Conservation (phyloP, 225 moss, liverwort and hornwort genomes). For the Ulota crispa region DNA sequence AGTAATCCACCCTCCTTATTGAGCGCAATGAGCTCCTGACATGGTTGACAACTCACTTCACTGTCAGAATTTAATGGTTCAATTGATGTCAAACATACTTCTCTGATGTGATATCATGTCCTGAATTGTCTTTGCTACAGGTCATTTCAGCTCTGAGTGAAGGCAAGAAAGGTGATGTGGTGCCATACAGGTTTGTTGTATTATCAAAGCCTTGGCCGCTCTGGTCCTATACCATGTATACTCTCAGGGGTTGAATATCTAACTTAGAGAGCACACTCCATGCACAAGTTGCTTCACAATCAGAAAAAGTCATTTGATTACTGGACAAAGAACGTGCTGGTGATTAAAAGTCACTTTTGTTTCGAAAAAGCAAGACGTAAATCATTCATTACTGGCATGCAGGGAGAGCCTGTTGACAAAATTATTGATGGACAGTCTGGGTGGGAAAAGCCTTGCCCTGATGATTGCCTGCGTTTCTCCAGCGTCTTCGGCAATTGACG, state of each 20-base stretch:
- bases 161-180: constrained; percentile 93
- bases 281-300: not conserved
- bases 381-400: constrained; percentile 12
- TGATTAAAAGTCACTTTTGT: not conserved
- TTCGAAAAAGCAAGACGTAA: constrained; percentile 17
- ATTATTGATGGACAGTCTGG: constrained; percentile 95
- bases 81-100: not conserved
- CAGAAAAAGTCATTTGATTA: constrained; percentile 1
- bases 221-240: not conserved
- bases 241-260: not conserved
- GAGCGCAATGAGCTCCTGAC: not conserved
- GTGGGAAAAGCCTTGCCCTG: constrained; percentile 94
- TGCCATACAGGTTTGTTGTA: constrained; percentile 81
- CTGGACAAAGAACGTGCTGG: constrained; percentile 13
- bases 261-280: not conserved
- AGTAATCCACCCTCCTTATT: not conserved
- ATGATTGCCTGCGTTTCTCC: constrained; percentile 97
- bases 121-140: constrained; percentile 38
- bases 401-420: constrained; percentile 98
- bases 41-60: not conserved
- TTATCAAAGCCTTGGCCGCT: not conserved
- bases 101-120: constrained; percentile 4
- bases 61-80: not conserved
- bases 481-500: constrained; percentile 73
- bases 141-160: constrained; percentile 95